phyloP scores from a whole-genome alignment of 768 basidiomycete species.

The Glaciozyma antarctica region DNA sequence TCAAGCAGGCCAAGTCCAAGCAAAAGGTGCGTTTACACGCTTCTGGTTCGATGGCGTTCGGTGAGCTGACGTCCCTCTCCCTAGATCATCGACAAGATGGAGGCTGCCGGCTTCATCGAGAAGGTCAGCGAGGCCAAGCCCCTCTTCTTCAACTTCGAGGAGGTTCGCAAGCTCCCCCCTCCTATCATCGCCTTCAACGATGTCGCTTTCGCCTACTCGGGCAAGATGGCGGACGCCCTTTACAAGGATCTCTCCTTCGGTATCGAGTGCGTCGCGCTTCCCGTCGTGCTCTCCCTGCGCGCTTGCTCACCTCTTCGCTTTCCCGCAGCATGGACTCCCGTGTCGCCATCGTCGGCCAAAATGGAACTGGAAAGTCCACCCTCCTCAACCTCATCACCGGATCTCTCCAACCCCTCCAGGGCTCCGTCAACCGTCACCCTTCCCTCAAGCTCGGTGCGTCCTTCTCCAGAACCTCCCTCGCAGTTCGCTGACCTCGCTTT shows the following conservation, averaged over 20 bases:
- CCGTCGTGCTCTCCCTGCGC: background rate
- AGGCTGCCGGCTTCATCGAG: slow-evolving; percentile 92
- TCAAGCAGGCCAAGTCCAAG: slow-evolving; percentile 97
- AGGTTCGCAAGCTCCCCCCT: slow-evolving; percentile 82
- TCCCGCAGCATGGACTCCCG: slow-evolving; percentile 77
- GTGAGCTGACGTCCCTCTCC: background rate
- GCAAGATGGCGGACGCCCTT: slow-evolving; percentile 74
- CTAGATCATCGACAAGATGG: slow-evolving; percentile 98
- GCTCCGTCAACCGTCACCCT: slow-evolving; percentile 80
- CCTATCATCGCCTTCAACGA: slow-evolving; percentile 94
- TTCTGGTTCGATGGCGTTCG: too few species aligned
- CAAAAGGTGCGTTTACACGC: slow-evolving; percentile 53
- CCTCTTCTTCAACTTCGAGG: slow-evolving; percentile 91
- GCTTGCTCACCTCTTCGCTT: background rate
- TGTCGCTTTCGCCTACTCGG: slow-evolving; percentile 92
- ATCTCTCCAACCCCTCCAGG: slow-evolving; percentile 64
- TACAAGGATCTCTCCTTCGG: slow-evolving; percentile 88
- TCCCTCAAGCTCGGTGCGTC: slow-evolving; percentile 67
- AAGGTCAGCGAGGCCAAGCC: slow-evolving; percentile 67
- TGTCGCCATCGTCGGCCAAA: slow-evolving; percentile 90
- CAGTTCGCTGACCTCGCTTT: too few species aligned
- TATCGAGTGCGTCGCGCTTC: slow-evolving; percentile 63
- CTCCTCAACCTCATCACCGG: slow-evolving; percentile 83
- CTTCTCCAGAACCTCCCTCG: background rate
- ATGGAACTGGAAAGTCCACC: slow-evolving; percentile 90